Evolutionary conservation across 2,329 filamentous ascomycete genomes (phyloP).

Genomic region (Epichloe aotearoae): DNA sequence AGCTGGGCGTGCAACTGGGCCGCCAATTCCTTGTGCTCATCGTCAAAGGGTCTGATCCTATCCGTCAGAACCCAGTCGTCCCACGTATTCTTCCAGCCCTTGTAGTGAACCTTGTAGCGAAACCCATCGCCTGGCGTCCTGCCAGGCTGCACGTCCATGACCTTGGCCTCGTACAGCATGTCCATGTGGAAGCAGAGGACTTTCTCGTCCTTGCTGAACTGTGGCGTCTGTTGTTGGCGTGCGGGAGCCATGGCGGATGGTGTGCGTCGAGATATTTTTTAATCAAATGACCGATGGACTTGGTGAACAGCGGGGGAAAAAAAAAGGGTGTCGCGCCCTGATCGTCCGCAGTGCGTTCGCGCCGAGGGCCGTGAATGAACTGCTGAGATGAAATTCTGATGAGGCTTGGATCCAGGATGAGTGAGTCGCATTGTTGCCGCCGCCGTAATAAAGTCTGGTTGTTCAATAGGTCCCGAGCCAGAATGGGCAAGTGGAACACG

Average conservation of each 20-base stretch:
- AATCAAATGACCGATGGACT: not conserved
- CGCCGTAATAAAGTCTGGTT: not conserved
- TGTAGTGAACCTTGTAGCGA: slow-evolving; percentile 93
- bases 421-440: too few relatives aligned
- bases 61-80: slow-evolving; percentile 97
- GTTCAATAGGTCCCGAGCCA: not conserved
- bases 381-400: not conserved
- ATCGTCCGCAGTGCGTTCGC: not conserved
- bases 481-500: not conserved
- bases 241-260: slow-evolving; percentile 26
- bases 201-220: slow-evolving; percentile 69
- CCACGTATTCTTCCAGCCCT: slow-evolving; percentile 99
- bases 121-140: slow-evolving; percentile 57
- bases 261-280: not conserved
- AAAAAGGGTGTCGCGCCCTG: not conserved
- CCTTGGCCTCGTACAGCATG: slow-evolving; percentile 93
- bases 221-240: slow-evolving; percentile 30
- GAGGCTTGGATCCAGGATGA: not conserved
- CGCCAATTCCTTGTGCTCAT: slow-evolving; percentile 88
- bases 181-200: slow-evolving; percentile 96
- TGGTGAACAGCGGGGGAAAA: not conserved
- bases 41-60: slow-evolving; percentile 83
- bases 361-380: not conserved
- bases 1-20: slow-evolving; percentile 57
- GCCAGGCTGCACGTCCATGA: slow-evolving; percentile 63